Base-by-base conservation (phyloP, 495 filamentous ascomycete species). In the Alectoria sarmentosa region DNA sequence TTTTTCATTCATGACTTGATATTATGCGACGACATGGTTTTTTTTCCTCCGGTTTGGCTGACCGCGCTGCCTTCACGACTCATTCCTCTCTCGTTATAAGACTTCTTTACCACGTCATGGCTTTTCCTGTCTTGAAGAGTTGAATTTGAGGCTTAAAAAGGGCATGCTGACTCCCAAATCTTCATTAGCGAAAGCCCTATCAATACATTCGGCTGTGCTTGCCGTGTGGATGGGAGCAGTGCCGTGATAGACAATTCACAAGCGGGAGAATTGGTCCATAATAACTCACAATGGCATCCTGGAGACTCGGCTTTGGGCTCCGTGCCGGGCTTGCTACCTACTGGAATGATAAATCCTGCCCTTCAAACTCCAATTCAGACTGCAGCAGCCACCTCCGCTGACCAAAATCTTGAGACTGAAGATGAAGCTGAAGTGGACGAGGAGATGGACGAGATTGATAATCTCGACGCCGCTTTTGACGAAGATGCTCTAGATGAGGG, bases 171-270 rank as follows among this genome's bases (percentile, higher is more conserved):
- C 52, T 55, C 17, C 8, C 0, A 3, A 55, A n/a, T 21, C 19
- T 55, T 34, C 30, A 19, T 55, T n/a, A 55, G 74, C 48, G 63
- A 69, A 13, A 67, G 68, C 1, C 71, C 58, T 26, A 60, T 71
- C 62, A 76, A 82, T 10, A 79, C 79, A 9, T 82, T 78, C 65
- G 80, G 81, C 39, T 78, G 78, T n/a, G 55, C 71, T 21, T 77
- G 59, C 64, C 66, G 39, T 64, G 69, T 23, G 58, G 65, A 60
- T 46, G 30, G 41, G 0, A 23, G n/a, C 32, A 28, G 26, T 28
- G 52, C 54, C 34, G 58, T 63, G 34, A 37, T 67, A 23, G 44
- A 65, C 41, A 62, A 56, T 21, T 48, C 63, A 46, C 32, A 62
- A 61, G 56, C 37, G 10, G 38, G 37, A 42, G 54, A 28, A 32